A percentile compares a stretch with the other conserved stretches of the same genome.
These are phyloP conservation scores for Fusarium pseudonygamai DNA, from an alignment of 2,329 filamentous ascomycete genomes.

Conservation along the genomic window DNA sequence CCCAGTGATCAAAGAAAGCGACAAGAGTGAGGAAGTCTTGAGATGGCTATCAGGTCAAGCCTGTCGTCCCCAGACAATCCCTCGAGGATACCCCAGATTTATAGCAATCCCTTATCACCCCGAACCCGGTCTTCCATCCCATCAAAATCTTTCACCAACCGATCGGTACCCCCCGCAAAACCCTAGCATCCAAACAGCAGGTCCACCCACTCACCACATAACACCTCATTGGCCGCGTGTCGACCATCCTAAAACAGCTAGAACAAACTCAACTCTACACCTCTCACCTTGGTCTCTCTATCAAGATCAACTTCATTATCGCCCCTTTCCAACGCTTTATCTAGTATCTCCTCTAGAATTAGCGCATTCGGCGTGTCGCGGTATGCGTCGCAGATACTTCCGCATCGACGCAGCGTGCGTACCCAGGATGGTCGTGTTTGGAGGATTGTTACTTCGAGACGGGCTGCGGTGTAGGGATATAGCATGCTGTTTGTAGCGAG, in stretches of 20 bases:
- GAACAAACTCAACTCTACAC: conserved; percentile 31
- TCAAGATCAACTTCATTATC: conserved; percentile 30
- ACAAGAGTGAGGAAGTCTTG: no score
- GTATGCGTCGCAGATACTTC: conserved; percentile 19
- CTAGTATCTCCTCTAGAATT: conserved; percentile 22
- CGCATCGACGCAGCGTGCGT: neutral
- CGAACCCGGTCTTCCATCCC: neutral
- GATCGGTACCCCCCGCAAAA: neutral
- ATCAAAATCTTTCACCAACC: neutral
- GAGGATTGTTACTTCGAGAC: conserved; percentile 39
- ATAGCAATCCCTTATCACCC: neutral
- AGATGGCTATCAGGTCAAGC: neutral
- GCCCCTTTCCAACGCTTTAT: conserved; percentile 17
- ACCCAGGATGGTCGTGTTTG: conserved; percentile 28
- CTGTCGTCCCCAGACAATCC: rapidly evolving
- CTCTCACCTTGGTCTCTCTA: conserved; percentile 5
- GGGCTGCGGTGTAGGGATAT: conserved; percentile 41
- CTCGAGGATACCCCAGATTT: neutral
- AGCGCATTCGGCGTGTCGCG: conserved; percentile 12
- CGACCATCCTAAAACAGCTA: conserved; percentile 7
- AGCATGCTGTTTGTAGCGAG: conserved; percentile 41
- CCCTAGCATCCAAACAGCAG: neutral
- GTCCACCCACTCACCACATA: neutral
- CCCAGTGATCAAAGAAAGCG: rapidly evolving
- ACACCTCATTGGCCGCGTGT: conserved; percentile 7